A percentile compares a stretch with the other conserved stretches of the same genome.
Evolutionary conservation across 2,329 filamentous ascomycete genomes (phyloP).

Genomic region (Trichoderma brevicompactum): DNA sequence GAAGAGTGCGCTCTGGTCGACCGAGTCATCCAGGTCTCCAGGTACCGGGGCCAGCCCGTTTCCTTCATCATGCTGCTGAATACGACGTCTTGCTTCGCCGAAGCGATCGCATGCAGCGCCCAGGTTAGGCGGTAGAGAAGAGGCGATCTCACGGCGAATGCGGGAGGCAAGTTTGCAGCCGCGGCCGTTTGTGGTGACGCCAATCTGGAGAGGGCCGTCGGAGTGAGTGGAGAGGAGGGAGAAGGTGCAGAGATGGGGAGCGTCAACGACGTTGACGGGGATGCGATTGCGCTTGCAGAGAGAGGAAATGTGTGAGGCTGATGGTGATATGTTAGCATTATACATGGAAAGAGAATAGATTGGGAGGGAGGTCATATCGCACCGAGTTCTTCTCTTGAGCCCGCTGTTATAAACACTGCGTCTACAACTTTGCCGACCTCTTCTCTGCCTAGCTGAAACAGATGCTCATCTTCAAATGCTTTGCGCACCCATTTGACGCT

Average conservation of each 20-base stretch:
- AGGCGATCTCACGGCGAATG: slow-evolving; percentile 84
- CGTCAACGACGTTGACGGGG: slow-evolving; percentile 90
- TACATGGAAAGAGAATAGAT: neutral
- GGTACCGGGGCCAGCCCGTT: slow-evolving; percentile 41
- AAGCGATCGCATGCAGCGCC: slow-evolving; percentile 78
- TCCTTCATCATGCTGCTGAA: slow-evolving; percentile 82
- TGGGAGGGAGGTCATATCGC: slow-evolving; percentile 17
- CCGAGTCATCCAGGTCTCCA: slow-evolving; percentile 59
- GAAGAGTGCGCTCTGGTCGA: slow-evolving; percentile 78
- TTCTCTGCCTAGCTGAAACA: slow-evolving; percentile 76
- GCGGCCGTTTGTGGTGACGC: slow-evolving; percentile 91
- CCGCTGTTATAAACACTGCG: slow-evolving; percentile 82
- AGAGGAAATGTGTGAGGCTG: slow-evolving; percentile 69
- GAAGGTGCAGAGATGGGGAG: slow-evolving; percentile 85
- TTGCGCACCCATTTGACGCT: slow-evolving; percentile 68
- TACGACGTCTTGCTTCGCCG: slow-evolving; percentile 70
- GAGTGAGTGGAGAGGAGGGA: slow-evolving; percentile 85
- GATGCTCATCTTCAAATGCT: slow-evolving; percentile 70
- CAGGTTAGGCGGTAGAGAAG: slow-evolving; percentile 74
- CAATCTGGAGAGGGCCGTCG: slow-evolving; percentile 91
- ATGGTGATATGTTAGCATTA: neutral
- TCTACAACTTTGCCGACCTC: slow-evolving; percentile 82
- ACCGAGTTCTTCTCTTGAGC: slow-evolving; percentile 52
- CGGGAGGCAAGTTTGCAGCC: slow-evolving; percentile 92
- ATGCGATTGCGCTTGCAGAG: slow-evolving; percentile 81